phyloP scores from a whole-genome alignment of 768 basidiomycete genomes.

The Macrolepiota dolichaula region DNA sequence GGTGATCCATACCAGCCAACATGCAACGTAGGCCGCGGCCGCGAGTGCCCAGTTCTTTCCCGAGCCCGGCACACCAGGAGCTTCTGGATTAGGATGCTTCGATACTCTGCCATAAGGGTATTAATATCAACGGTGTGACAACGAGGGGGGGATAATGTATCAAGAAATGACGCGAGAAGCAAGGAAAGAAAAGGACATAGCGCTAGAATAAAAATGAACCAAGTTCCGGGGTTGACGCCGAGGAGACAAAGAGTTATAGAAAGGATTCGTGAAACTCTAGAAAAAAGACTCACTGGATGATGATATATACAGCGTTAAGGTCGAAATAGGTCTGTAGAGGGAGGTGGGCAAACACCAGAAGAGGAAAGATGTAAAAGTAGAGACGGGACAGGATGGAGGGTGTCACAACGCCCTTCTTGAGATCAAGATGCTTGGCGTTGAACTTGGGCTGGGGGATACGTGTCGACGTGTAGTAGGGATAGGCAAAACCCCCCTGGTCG shows the following conservation, averaged over 20 bases:
- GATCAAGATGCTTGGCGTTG: constrained; percentile 60
- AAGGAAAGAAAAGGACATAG: neutral
- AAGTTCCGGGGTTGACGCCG: neutral
- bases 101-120: constrained; percentile 50
- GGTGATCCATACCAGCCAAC: constrained; percentile 73
- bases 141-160: neutral
- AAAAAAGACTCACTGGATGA: constrained; percentile 63
- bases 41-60: constrained; percentile 81
- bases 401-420: constrained; percentile 56
- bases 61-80: constrained; percentile 52
- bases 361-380: constrained; percentile 68
- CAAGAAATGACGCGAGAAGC: constrained; percentile 6
- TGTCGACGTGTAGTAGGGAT: constrained; percentile 16
- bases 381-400: constrained; percentile 52
- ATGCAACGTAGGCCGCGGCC: constrained; percentile 78
- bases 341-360: constrained; percentile 69
- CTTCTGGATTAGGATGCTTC: constrained; percentile 67
- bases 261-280: neutral
- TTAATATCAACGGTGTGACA: neutral
- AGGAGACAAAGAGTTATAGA: constrained; percentile 3
- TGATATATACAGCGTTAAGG: constrained; percentile 82
- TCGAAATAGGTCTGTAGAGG: constrained; percentile 84
- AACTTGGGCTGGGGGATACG: constrained; percentile 59
- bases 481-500: neutral
- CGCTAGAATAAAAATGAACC: constrained; percentile 2